These are phyloP conservation scores for Kockovaella imperatae DNA, from an alignment of 768 basidiomycete species.

Conservation along the genomic window DNA sequence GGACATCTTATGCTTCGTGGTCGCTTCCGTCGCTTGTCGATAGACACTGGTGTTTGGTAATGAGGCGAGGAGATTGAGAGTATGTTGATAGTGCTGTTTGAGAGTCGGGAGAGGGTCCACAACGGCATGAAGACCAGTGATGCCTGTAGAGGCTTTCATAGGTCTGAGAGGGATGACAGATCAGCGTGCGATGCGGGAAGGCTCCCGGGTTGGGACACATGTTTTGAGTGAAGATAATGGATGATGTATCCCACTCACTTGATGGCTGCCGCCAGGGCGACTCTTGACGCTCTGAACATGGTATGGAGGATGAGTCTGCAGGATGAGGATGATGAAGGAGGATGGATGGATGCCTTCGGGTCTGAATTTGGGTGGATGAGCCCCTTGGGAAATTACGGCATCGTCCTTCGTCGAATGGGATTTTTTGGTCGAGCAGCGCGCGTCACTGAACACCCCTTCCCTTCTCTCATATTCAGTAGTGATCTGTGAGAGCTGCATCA, in stretches of 20 bases:
- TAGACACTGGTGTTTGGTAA: conserved; percentile 81
- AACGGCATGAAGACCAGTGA: conserved; percentile 76
- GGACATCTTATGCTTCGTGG: conserved; percentile 69
- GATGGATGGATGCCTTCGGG: neutral
- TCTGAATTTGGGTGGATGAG: neutral
- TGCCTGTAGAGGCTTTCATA: conserved; percentile 72
- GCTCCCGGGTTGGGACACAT: neutral
- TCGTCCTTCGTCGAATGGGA: neutral
- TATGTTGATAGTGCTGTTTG: conserved; percentile 64
- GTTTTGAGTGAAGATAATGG: neutral
- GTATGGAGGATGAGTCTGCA: neutral
- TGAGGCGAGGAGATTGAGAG: conserved; percentile 58
- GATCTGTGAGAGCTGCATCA: no score
- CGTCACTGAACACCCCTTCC: no score
- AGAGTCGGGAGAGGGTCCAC: conserved; percentile 75
- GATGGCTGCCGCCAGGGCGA: conserved; percentile 6
- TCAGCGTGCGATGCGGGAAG: neutral
- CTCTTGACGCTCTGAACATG: conserved; percentile 9
- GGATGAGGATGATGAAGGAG: neutral
- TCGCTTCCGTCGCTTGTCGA: conserved; percentile 46
- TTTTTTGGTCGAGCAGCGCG: no score
- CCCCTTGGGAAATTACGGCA: neutral
- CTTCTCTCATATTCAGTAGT: no score
- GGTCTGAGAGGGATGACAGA: conserved; percentile 18
- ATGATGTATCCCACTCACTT: conserved; percentile 11